phyloP scores from a whole-genome alignment of 176 grass and related monocot species.

The Phoenix dactylifera region DNA sequence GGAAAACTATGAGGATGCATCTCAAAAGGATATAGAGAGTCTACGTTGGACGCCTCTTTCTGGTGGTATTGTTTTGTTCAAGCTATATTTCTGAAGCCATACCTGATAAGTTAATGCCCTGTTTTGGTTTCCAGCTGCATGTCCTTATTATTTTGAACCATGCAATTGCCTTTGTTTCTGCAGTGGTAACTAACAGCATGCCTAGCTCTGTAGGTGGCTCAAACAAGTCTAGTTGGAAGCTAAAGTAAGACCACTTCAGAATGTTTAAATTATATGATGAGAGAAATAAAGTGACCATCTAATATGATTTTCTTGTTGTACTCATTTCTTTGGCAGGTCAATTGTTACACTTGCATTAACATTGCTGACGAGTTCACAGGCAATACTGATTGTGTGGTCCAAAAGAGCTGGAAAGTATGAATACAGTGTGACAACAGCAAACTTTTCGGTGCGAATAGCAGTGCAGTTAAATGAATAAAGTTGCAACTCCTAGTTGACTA shows the following conservation, averaged over 20 bases:
- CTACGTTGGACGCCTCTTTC: constrained; percentile 38
- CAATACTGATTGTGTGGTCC: constrained; percentile 89
- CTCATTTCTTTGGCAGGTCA: constrained; percentile 30
- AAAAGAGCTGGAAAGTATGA: constrained; percentile 87
- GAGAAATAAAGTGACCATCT: background rate
- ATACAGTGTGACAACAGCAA: constrained; percentile 91
- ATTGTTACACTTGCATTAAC: constrained; percentile 73
- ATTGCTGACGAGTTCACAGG: constrained; percentile 87
- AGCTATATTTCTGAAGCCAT: background rate
- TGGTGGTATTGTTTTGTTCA: constrained; percentile 38
- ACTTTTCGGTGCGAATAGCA: constrained; percentile 52
- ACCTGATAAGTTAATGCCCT: background rate
- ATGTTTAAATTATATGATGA: no score
- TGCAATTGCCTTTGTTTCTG: constrained; percentile 10
- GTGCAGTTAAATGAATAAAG: background rate
- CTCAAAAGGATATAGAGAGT: constrained; percentile 57
- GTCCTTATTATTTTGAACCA: background rate
- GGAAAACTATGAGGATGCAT: constrained; percentile 36
- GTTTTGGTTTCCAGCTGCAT: background rate
- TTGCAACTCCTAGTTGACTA: no score
- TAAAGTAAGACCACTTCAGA: constrained; percentile 52
- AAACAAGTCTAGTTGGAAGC: constrained; percentile 71
- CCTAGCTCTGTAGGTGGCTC: constrained; percentile 18
- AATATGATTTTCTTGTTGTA: constrained; percentile 7
- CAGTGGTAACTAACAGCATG: constrained; percentile 21